Evolutionary conservation across 2,329 filamentous ascomycete species (phyloP), one percentile per base, ranked within the genome.

Genomic region (Curvularia eragrostidis): DNA sequence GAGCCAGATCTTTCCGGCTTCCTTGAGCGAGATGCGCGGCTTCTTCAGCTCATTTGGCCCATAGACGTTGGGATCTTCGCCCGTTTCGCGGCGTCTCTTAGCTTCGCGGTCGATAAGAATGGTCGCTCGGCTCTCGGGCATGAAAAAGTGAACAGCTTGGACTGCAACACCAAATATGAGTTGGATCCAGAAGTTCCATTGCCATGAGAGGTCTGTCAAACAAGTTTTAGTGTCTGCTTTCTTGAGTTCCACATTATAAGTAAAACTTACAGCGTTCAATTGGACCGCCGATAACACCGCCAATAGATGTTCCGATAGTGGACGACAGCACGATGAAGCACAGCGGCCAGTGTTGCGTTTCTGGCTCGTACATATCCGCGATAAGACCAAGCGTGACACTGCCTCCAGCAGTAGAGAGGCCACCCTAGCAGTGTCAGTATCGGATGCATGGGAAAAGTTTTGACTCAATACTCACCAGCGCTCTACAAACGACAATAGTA

Each of bases 111-210:
- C 88, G 81, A 94, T 86, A 79, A 93, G 83, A 58, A 91, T 85
- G 5, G 87, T 91, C 0, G 86, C 84, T 51, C 90, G 83, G 1
- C 91, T 93, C 75, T 94, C 91, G 1, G 93, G 90, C 12, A 86
- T 81, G 54, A 90, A 72, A 47, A 88, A 78, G 70, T 92, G 89
- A 4, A 90, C 68, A 2, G 85, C 39, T 71, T 93, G 90, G 1
- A 91, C 85, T 34, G 84, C 81, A 8, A 78, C 87, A 15, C 91
- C 91, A 54, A 94, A 88, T 65, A 93, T 91, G 63, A 94, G 84
- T 75, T 93, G 89, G 56, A 93, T 89, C 90, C 91, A 94, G 73
- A 93, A 92, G 52, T 83, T 86, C 88, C 88, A 93, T 63, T 83
- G 84, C 89, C 90, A 93, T 21, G 71, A 59, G 6, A 82, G 66